Percentiles rank a stretch among this genome's conserved stretches.
Evolutionary conservation across 352 stramenopile species (phyloP).

Genomic region (Phytophthora megakarya): DNA sequence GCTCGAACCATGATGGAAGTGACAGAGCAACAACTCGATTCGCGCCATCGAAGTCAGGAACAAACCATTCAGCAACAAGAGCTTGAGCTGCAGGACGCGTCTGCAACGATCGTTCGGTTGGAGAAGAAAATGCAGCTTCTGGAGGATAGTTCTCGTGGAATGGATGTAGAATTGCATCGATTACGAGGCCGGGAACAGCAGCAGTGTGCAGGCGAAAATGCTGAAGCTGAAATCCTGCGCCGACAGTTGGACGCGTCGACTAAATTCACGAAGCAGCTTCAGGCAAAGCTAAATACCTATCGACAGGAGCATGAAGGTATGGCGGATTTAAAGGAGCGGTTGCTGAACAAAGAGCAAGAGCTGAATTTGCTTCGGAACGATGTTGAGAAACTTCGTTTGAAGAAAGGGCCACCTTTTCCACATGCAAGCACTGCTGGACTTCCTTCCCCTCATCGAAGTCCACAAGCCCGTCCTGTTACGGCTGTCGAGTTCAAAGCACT

Average conservation of each 20-base stretch:
- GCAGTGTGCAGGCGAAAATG: conserved; percentile 35
- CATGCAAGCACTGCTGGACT: conserved; percentile 2
- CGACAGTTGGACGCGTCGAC: conserved; percentile 37
- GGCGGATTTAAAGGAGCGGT: conserved; percentile 4
- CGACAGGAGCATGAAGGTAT: conserved; percentile 30
- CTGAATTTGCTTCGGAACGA: conserved; percentile 22
- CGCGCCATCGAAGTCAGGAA: conserved; percentile 35
- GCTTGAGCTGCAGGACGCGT: conserved; percentile 32
- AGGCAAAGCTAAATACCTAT: conserved; percentile 35
- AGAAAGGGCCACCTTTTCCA: conserved; percentile 13
- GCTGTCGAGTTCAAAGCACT: conserved; percentile 36
- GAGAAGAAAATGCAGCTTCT: conserved; percentile 38
- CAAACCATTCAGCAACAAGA: conserved; percentile 43
- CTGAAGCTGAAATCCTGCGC: conserved; percentile 65
- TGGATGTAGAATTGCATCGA: conserved; percentile 31
- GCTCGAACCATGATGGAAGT: conserved; percentile 27
- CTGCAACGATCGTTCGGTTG: conserved; percentile 22
- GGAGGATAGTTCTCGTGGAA: conserved; percentile 17
- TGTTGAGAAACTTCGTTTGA: conserved; percentile 20
- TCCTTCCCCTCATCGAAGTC: conserved; percentile 14
- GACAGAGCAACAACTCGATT: conserved; percentile 28
- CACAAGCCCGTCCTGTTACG: conserved; percentile 28
- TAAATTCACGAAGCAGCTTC: conserved; percentile 30
- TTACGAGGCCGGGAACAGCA: conserved; percentile 23
- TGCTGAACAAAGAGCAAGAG: conserved; percentile 36